phyloP scores from a whole-genome alignment of 371 early-diverging fungal species.

The Basidiobolus meristosporus region DNA sequence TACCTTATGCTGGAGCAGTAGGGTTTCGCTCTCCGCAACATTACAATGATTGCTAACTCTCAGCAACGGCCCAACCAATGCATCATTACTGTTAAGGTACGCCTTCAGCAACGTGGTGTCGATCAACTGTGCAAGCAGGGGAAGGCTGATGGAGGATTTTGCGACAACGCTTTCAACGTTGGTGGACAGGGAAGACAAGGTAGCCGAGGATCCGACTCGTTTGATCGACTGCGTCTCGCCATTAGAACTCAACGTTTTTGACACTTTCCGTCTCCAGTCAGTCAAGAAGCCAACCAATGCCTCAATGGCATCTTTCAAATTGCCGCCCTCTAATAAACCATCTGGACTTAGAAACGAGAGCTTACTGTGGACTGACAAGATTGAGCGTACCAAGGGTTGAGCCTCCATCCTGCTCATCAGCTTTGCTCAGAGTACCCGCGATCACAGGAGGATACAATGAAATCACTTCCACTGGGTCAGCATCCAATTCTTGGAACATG shows the following conservation, averaged over 20 bases:
- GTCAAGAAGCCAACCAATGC: constrained; percentile 46
- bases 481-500: constrained; percentile 60
- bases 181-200: constrained; percentile 1
- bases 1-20: constrained; percentile 51
- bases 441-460: constrained; percentile 59
- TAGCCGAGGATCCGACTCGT: neutral
- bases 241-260: constrained; percentile 11
- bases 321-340: neutral
- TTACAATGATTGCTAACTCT: constrained; percentile 77
- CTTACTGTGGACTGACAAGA: neutral
- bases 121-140: constrained; percentile 25
- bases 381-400: neutral
- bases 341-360: neutral
- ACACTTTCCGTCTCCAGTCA: constrained; percentile 36
- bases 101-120: constrained; percentile 79
- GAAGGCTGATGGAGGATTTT: constrained; percentile 6
- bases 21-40: constrained; percentile 56
- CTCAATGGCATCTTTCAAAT: constrained; percentile 17
- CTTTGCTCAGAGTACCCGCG: constrained; percentile 15
- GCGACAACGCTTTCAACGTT: constrained; percentile 4
- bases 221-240: constrained; percentile 1
- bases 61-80: constrained; percentile 65
- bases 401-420: constrained; percentile 2
- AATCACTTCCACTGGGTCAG: constrained; percentile 69
- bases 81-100: constrained; percentile 55